Percentiles rank a stretch among this genome's conserved stretches.
phyloP scores from a whole-genome alignment of 768 basidiomycete genomes.

The Dioszegia hungarica region DNA sequence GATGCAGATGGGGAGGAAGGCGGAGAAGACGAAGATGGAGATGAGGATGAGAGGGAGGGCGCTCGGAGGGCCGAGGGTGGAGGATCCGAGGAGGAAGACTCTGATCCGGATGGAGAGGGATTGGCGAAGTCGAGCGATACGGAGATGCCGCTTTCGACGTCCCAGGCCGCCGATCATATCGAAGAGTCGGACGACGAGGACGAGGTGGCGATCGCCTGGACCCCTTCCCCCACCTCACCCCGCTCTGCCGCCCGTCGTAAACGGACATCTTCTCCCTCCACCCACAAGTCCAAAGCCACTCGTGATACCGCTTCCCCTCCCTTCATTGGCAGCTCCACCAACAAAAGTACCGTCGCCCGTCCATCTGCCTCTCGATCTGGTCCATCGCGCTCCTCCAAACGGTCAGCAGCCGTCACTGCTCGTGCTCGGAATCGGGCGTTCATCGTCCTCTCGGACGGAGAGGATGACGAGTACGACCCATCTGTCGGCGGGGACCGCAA shows the following conservation, averaged over 20 bases:
- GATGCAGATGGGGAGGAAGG: background rate
- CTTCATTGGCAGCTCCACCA: background rate
- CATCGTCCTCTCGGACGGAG: background rate
- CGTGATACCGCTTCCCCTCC: background rate
- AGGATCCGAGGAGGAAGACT: no score
- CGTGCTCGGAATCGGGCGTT: background rate
- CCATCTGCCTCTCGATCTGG: background rate
- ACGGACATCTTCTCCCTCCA: background rate
- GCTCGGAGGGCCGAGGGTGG: no score
- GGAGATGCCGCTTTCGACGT: no score
- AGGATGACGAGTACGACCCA: slow-evolving; percentile 5
- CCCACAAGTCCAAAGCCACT: background rate
- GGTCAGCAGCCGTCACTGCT: background rate
- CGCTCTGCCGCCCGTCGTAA: background rate
- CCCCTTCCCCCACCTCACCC: background rate
- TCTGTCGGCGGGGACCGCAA: background rate
- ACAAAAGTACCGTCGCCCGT: background rate
- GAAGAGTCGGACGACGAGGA: background rate
- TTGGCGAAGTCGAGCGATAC: no score
- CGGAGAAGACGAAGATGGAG: background rate
- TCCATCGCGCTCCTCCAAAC: background rate
- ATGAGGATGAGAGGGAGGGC: no score
- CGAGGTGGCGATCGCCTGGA: background rate
- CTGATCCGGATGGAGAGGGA: no score
- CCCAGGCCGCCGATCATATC: background rate